Conservation (phyloP, 352 stramenopile genomes). For the Phytophthora sp. region DNA sequence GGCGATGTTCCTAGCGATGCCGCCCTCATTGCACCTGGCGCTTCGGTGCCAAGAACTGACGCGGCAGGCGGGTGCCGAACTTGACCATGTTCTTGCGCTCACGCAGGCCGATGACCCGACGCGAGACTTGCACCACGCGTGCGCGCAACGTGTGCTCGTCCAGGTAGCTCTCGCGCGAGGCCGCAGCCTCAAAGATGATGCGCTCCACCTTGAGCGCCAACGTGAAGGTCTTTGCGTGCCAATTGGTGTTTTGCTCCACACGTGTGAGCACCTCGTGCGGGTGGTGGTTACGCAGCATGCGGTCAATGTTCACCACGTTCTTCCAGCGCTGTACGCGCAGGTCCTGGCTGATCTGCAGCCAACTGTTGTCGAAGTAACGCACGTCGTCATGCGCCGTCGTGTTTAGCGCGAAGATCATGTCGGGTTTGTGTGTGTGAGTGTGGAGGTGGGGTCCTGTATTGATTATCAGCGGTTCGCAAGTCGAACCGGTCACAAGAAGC, state of each 20-base stretch:
- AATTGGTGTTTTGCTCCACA: slow-evolving; percentile 68
- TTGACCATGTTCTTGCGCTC: slow-evolving; percentile 60
- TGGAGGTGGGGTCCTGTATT: not conserved
- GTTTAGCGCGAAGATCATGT: slow-evolving; percentile 20
- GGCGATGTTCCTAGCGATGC: too few species aligned
- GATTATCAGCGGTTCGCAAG: not conserved
- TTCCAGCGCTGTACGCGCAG: slow-evolving; percentile 52
- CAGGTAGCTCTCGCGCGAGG: slow-evolving; percentile 67
- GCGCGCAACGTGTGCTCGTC: slow-evolving; percentile 60
- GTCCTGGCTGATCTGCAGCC: slow-evolving; percentile 31
- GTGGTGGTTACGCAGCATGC: slow-evolving; percentile 65
- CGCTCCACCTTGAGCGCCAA: slow-evolving; percentile 75
- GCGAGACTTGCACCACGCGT: slow-evolving; percentile 62
- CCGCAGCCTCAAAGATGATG: slow-evolving; percentile 63
- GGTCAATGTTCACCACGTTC: slow-evolving; percentile 61
- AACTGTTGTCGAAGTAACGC: slow-evolving; percentile 32
- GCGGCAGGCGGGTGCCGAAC: slow-evolving; percentile 26
- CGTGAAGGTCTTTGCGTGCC: slow-evolving; percentile 68
- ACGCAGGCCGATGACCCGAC: slow-evolving; percentile 58
- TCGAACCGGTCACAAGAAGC: not conserved
- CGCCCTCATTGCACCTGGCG: slow-evolving; percentile 8
- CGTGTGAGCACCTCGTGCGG: slow-evolving; percentile 71
- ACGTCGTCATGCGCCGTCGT: slow-evolving; percentile 13
- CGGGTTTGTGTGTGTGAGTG: not conserved
- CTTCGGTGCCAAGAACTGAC: not conserved